Conservation (phyloP, 78 protist species). For the Isochrysis galbana region DNA sequence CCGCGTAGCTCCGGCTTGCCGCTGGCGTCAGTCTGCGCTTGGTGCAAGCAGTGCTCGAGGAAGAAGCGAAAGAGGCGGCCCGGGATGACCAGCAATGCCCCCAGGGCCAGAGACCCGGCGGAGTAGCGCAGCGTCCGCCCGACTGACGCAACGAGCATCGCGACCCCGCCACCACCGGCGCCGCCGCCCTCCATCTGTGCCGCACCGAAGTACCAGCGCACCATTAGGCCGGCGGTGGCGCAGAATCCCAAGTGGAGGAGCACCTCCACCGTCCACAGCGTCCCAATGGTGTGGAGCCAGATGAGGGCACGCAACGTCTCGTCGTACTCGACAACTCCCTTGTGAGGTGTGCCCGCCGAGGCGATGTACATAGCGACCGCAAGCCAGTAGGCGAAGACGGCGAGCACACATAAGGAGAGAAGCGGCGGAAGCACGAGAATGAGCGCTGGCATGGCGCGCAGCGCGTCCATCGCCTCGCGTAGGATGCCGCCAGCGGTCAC, state of each 20-base stretch:
- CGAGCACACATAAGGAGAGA: not conserved
- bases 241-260: not conserved
- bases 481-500: not conserved
- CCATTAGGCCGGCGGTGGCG: not conserved
- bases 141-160: not conserved
- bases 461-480: not conserved
- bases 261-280: not conserved
- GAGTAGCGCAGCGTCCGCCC: not conserved
- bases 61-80: conserved; percentile 14
- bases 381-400: not conserved
- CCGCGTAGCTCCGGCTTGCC: conserved; percentile 1
- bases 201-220: not conserved
- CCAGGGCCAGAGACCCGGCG: not conserved
- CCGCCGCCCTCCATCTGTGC: not conserved
- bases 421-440: not conserved
- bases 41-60: conserved; percentile 30
- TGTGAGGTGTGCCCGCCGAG: not conserved
- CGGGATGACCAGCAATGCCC: not conserved
- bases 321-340: not conserved
- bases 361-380: not conserved
- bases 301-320: not conserved
- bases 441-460: not conserved
- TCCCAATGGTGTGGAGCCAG: not conserved
- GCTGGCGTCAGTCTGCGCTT: conserved; percentile 1
- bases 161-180: no score